Evolutionary conservation across 2,329 filamentous ascomycete species (phyloP).

Genomic region (Aureobasidium sp.): DNA sequence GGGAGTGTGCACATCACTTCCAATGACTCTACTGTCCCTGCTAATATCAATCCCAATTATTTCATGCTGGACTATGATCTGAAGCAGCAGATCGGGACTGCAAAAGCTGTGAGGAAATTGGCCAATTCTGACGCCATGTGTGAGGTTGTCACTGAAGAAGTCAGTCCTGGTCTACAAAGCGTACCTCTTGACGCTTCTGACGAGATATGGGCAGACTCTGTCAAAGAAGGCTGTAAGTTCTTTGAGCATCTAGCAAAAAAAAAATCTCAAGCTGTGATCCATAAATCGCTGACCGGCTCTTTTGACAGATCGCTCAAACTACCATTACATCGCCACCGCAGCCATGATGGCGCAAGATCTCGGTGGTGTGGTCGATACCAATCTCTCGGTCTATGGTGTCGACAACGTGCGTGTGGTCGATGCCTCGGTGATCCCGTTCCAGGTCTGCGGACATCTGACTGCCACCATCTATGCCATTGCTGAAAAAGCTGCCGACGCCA

Average conservation of each 20-base stretch:
- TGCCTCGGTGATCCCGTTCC: constrained; percentile 30
- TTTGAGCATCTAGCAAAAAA: no score
- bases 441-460: constrained; percentile 32
- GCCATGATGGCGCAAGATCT: constrained; percentile 29
- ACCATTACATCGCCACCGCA: constrained; percentile 31
- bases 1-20: constrained; percentile 30
- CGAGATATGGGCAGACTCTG: constrained; percentile 19
- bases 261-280: background rate
- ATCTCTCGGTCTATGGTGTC: constrained; percentile 31
- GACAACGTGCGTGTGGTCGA: constrained; percentile 32
- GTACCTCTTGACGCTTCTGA: constrained; percentile 19
- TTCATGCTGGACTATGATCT: constrained; percentile 34
- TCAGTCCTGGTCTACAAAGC: constrained; percentile 7
- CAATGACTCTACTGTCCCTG: constrained; percentile 27
- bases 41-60: constrained; percentile 36
- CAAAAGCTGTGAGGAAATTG: constrained; percentile 26
- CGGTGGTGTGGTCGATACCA: constrained; percentile 31
- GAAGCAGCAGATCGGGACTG: constrained; percentile 28
- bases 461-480: constrained; percentile 33
- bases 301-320: constrained; percentile 22
- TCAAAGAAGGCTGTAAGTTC: constrained; percentile 7
- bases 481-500: constrained; percentile 29
- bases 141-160: constrained; percentile 22
- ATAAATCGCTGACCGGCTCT: background rate
- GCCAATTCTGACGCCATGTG: constrained; percentile 15